These are phyloP conservation scores for Penstemon eatonii DNA, from an alignment of 257 asterid genomes.

Conservation along the genomic window DNA sequence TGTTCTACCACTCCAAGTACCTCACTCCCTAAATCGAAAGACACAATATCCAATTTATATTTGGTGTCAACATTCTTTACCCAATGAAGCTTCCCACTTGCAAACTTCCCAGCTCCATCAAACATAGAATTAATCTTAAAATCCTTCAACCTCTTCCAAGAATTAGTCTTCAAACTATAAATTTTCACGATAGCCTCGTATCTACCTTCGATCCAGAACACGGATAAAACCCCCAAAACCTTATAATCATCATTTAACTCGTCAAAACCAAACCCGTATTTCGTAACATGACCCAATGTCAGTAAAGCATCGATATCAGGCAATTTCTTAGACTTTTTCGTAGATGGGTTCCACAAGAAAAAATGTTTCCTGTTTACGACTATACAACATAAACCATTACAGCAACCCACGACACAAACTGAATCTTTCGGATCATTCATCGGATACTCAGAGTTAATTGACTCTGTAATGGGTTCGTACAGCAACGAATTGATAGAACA, in stretches of 20 bases:
- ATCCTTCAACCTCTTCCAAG: constrained; percentile 39
- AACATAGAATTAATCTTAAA: constrained; percentile 31
- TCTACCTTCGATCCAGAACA: constrained; percentile 6
- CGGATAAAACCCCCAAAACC: constrained; percentile 35
- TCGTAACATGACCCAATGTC: constrained; percentile 23
- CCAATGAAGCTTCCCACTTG: constrained; percentile 51
- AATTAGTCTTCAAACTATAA: constrained; percentile 39
- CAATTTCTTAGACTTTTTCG: constrained; percentile 21
- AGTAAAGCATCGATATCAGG: constrained; percentile 22
- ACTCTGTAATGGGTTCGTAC: constrained; percentile 2
- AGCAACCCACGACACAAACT: not conserved
- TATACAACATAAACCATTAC: not conserved
- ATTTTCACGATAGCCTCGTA: constrained; percentile 36
- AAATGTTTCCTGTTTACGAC: not conserved
- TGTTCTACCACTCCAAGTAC: constrained; percentile 24
- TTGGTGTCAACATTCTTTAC: constrained; percentile 21
- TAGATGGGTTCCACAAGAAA: not conserved
- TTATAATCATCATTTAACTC: constrained; percentile 39
- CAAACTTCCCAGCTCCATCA: constrained; percentile 32
- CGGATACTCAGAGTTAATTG: constrained; percentile 13
- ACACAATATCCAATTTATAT: constrained; percentile 36
- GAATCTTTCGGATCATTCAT: not conserved
- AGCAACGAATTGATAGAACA: constrained; percentile 23
- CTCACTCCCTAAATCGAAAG: constrained; percentile 31
- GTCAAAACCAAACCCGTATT: constrained; percentile 45